Percentiles rank a stretch among this genome's conserved stretches.
phyloP scores from a whole-genome alignment of 176 grass and related monocot genomes.

The Eleusine indica region DNA sequence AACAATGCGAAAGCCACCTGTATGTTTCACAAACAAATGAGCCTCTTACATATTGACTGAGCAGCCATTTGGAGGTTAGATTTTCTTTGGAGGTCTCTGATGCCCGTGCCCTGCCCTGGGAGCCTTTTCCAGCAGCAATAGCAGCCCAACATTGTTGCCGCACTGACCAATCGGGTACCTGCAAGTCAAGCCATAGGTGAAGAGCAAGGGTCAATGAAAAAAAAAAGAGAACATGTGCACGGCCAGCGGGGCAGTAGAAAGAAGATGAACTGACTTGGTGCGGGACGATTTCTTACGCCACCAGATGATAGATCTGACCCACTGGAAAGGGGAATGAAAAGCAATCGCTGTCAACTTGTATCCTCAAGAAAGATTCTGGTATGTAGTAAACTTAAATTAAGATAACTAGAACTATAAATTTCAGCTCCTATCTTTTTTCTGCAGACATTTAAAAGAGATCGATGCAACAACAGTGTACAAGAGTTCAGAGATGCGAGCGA shows the following conservation, averaged over 20 bases:
- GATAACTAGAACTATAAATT: background rate
- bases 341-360: background rate
- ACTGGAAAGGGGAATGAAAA: constrained; percentile 42
- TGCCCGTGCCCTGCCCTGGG: constrained; percentile 43
- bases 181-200: constrained; percentile 16
- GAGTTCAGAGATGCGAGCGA: too few species aligned
- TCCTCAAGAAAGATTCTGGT: background rate
- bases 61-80: constrained; percentile 11
- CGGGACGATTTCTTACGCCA: constrained; percentile 60
- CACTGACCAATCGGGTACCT: constrained; percentile 74
- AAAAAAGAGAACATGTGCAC: background rate
- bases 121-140: constrained; percentile 68
- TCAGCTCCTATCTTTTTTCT: too few species aligned
- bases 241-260: background rate
- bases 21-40: constrained; percentile 13
- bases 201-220: background rate
- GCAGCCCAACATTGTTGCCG: constrained; percentile 60
- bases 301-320: constrained; percentile 63
- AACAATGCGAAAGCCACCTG: constrained; percentile 33
- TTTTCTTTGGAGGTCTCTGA: constrained; percentile 55
- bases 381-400: background rate
- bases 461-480: too few species aligned
- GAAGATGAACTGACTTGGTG: constrained; percentile 61
- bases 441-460: too few species aligned
- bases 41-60: background rate